Base-by-base conservation (phyloP, 1,139 yeast species). In the Blastobotrys indianensis region DNA sequence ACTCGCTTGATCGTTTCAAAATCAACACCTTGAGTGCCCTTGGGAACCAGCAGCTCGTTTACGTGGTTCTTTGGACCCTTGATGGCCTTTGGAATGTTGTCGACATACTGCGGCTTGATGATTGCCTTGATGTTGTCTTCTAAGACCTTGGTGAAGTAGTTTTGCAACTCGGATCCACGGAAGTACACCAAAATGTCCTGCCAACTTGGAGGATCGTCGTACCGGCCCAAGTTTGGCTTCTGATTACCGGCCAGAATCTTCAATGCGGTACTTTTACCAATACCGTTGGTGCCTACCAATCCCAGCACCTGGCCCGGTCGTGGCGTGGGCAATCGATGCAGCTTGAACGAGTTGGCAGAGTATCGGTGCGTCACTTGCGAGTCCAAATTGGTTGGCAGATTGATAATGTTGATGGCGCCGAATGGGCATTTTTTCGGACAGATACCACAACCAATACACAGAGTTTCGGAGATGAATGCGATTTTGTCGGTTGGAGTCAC, bases 371-470 rank as follows among this genome's bases (percentile, higher is more conserved):
- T 88, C 49, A 92, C 94, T 68, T 92, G 92, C 45, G 75, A 73
- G 44, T 90, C 97, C 66, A 92, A 76, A 66, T 92, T 88, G 35
- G 98, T 92, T 54, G 98, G 98, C 66, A 92, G 75, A 64, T 92
- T 92, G 72, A 92, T 92, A 65, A 92, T 90, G 63, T 79, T 84
- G 60, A 92, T 90, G 56, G 98, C 98, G 61, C 90, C 95, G 64
- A 92, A 92, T 28, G 98, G 98, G 71, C 98, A 92, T 67, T 88
- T 92, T 69, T 92, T 92, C 44, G 88, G 95, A 76, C 98, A 92
- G 61, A 92, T 92, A 88, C 98, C 98, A 75, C 98, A 92, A 66
- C 98, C 98, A 62, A 92, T 92, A 77, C 98, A 92, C 64, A 92
- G 74, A 37, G 74, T 85, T 67, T 92, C 98, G n/a, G 96, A 86